Percentiles rank a stretch among this genome's conserved stretches.
Evolutionary conservation across 2,329 filamentous ascomycete genomes (phyloP).

Genomic region (Colletotrichum somersetense): DNA sequence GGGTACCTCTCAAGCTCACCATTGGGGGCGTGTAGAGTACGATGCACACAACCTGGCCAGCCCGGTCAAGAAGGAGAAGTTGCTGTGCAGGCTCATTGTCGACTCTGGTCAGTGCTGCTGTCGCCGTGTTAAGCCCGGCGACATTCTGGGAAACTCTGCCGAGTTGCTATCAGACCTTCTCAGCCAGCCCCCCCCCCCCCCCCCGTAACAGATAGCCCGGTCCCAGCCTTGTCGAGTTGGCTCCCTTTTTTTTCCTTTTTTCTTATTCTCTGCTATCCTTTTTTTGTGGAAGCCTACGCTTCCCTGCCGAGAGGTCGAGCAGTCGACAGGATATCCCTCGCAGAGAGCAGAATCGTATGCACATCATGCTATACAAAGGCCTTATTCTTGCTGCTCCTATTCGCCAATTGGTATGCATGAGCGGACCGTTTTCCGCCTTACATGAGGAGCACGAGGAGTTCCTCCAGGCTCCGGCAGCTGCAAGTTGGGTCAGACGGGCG

Average conservation of each 20-base stretch:
- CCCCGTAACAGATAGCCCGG: neutral
- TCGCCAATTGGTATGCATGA: constrained; percentile 39
- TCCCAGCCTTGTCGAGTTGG: neutral
- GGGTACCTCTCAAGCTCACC: constrained; percentile 3
- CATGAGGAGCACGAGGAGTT: constrained; percentile 40
- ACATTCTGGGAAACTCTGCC: neutral
- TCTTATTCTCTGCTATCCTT: neutral
- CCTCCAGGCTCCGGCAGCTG: constrained; percentile 25
- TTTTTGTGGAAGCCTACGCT: neutral
- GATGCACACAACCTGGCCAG: constrained; percentile 10
- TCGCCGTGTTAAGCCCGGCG: neutral
- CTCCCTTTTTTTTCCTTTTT: neutral
- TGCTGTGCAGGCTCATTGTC: constrained; percentile 3
- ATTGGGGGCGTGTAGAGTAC: constrained; percentile 4
- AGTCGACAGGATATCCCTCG: constrained; percentile 30
- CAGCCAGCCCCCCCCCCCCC: neutral
- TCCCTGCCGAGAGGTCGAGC: constrained; percentile 4
- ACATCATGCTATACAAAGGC: constrained; percentile 28
- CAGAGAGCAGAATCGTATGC: constrained; percentile 16
- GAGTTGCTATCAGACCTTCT: neutral
- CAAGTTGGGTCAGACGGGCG: constrained; percentile 31
- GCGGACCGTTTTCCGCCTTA: constrained; percentile 43
- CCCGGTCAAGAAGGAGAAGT: neutral
- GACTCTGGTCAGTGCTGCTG: neutral
- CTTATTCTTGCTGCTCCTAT: constrained; percentile 15